These are phyloP conservation scores for Canavalia gladiata DNA, from an alignment of 306 rosid species.

Conservation along the genomic window DNA sequence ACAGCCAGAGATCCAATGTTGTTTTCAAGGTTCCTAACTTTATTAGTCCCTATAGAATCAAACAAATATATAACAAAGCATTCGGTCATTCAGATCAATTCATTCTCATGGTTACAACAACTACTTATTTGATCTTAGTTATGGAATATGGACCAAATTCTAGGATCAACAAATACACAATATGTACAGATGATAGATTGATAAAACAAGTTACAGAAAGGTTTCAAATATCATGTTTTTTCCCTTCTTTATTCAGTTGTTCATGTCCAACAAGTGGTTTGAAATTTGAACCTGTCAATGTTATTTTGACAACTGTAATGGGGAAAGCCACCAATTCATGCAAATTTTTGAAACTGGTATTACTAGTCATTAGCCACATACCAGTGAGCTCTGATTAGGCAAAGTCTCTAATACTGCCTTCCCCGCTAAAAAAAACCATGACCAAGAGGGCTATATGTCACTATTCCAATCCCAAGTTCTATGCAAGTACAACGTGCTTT, in stretches of 20 bases:
- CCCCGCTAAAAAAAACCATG: constrained; percentile 76
- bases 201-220: neutral
- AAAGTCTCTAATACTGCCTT: constrained; percentile 68
- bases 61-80: constrained; percentile 36
- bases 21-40: constrained; percentile 65
- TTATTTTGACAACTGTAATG: constrained; percentile 8
- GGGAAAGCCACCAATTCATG: constrained; percentile 1
- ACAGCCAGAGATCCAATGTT: constrained; percentile 67
- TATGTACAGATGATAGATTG: neutral
- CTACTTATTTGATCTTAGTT: neutral
- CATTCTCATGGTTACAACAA: constrained; percentile 13
- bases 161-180: constrained; percentile 16
- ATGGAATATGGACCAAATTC: neutral
- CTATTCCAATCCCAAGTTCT: constrained; percentile 79
- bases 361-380: constrained; percentile 40
- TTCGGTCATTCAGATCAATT: constrained; percentile 16
- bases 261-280: neutral
- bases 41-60: constrained; percentile 67
- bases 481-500: constrained; percentile 40
- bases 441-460: constrained; percentile 79
- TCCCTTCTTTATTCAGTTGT: neutral
- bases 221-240: neutral
- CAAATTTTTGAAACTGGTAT: constrained; percentile 16
- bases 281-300: neutral
- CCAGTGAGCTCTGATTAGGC: constrained; percentile 69